These are phyloP conservation scores for Entomortierella beljakovae DNA, from an alignment of 192 early-diverging fungal species.

Conservation along the genomic window DNA sequence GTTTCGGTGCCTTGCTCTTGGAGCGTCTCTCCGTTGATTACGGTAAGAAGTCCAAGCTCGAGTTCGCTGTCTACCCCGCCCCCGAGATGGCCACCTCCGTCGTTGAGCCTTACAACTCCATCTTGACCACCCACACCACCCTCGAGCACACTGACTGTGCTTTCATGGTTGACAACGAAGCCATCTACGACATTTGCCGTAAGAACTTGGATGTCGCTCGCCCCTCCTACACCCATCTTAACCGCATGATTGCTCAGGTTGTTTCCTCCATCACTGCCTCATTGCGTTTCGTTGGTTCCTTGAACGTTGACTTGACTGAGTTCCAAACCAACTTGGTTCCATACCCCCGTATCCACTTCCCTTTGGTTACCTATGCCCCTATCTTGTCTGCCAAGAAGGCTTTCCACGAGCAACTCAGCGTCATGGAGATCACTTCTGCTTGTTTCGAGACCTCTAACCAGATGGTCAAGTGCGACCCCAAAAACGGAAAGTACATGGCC, in stretches of 20 bases:
- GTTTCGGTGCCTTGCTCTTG: constrained; percentile 97
- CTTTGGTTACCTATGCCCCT: constrained; percentile 96
- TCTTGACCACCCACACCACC: constrained; percentile 99
- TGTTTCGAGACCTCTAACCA: constrained; percentile 99
- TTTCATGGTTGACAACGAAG: constrained; percentile 99
- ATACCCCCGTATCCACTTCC: constrained; percentile 99
- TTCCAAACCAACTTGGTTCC: constrained; percentile 99
- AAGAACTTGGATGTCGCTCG: constrained; percentile 98
- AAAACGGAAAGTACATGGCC: constrained; percentile 99
- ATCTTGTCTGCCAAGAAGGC: constrained; percentile 97
- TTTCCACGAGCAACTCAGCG: constrained; percentile 94
- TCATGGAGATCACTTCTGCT: constrained; percentile 94
- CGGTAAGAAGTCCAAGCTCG: constrained; percentile 99
- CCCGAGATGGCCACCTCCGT: constrained; percentile 97
- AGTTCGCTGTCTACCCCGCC: constrained; percentile 99
- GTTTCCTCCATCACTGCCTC: constrained; percentile 99
- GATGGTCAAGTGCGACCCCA: constrained; percentile 99
- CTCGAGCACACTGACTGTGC: constrained; percentile 99
- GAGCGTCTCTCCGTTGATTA: constrained; percentile 99
- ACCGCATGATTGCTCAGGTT: constrained; percentile 98
- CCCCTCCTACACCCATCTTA: constrained; percentile 98
- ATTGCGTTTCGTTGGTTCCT: constrained; percentile 98
- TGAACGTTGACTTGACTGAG: constrained; percentile 99
- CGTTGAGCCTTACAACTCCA: constrained; percentile 99
- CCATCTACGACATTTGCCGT: constrained; percentile 99